Percentiles rank a stretch among this genome's conserved stretches.
These are phyloP conservation scores for Neoboletus subvelutipes DNA, from an alignment of 768 basidiomycete species.

Conservation along the genomic window DNA sequence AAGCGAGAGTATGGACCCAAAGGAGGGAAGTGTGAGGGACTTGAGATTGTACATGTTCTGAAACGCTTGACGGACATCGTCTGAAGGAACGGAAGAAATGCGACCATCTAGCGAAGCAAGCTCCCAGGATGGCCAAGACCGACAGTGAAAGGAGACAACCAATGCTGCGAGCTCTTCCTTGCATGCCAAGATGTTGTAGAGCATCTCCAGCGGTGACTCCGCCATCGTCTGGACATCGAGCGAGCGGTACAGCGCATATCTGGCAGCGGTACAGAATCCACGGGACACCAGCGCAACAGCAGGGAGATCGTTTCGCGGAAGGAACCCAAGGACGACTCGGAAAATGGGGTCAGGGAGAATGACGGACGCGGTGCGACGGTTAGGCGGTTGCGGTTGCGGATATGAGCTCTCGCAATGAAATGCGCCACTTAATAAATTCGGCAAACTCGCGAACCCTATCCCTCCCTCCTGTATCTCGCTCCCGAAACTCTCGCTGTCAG, in stretches of 20 bases:
- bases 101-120: constrained; percentile 4
- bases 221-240: constrained; percentile 19
- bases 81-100: constrained; percentile 10
- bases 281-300: constrained; percentile 26
- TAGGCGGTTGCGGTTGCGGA: neutral
- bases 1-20: constrained; percentile 22
- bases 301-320: constrained; percentile 19
- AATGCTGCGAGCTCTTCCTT: constrained; percentile 22
- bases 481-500: constrained; percentile 7
- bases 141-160: constrained; percentile 26
- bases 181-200: constrained; percentile 22
- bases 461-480: neutral
- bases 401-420: neutral
- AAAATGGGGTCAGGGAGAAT: constrained; percentile 23
- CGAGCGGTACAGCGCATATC: constrained; percentile 23
- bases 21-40: constrained; percentile 27
- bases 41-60: constrained; percentile 32
- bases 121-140: constrained; percentile 21
- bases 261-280: constrained; percentile 21
- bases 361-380: neutral
- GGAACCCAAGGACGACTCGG: constrained; percentile 19
- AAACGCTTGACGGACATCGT: constrained; percentile 24
- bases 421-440: constrained; percentile 19
- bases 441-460: constrained; percentile 17
- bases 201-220: constrained; percentile 13